phyloP scores from a whole-genome alignment of 2,329 filamentous ascomycete species.

The Ceratocystis variospora region DNA sequence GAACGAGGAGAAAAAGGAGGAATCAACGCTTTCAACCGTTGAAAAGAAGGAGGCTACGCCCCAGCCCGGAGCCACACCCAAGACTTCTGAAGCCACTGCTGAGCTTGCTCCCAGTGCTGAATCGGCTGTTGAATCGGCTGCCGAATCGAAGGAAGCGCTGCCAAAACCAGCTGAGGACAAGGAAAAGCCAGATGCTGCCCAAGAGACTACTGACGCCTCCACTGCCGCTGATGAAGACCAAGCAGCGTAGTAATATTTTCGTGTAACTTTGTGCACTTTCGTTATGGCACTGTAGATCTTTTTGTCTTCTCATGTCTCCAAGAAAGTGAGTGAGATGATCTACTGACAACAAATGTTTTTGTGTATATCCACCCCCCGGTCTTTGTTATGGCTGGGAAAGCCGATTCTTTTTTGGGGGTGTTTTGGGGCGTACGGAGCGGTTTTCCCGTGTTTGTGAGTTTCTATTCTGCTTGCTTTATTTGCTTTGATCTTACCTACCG shows the following conservation, averaged over 20 bases:
- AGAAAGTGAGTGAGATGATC: neutral
- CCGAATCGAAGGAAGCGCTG: neutral
- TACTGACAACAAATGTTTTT: neutral
- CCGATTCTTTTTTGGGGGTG: neutral
- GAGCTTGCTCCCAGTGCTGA: neutral
- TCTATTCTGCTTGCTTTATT: neutral
- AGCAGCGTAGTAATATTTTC: neutral
- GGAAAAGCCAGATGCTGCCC: neutral
- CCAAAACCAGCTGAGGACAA: neutral
- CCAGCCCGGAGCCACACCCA: neutral
- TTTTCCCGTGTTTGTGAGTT: neutral
- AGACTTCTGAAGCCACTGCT: neutral
- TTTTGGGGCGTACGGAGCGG: neutral
- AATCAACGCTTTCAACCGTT: constrained; percentile 11
- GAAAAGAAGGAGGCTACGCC: constrained; percentile 19
- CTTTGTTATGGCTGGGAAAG: constrained; percentile 6
- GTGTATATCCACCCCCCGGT: neutral
- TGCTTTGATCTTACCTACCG: neutral
- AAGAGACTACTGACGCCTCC: neutral
- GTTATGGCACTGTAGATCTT: neutral
- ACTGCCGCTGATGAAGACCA: neutral
- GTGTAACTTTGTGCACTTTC: neutral
- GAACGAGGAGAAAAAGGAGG: neutral
- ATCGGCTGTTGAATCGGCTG: neutral
- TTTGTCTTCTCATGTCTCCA: neutral